A percentile compares a stretch with the other conserved stretches of the same genome.
phyloP scores from a whole-genome alignment of 768 basidiomycete species.

The Holtermannia corniformis region DNA sequence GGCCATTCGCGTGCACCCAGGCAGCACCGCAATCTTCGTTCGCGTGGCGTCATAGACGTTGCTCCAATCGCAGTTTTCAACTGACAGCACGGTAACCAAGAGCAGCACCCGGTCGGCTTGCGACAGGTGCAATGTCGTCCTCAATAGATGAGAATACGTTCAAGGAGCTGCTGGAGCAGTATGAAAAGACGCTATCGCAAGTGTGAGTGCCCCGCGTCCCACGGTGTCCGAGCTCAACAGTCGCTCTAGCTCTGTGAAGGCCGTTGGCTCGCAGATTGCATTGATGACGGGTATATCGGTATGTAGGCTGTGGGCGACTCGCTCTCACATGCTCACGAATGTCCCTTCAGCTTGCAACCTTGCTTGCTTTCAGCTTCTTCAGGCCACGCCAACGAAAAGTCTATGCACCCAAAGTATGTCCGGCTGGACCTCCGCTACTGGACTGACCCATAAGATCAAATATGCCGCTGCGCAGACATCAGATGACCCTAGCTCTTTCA shows the following conservation, averaged over 20 bases:
- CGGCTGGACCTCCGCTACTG: not conserved
- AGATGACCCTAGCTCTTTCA: slow-evolving; percentile 26
- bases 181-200: slow-evolving; percentile 28
- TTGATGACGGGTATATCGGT: slow-evolving; percentile 42
- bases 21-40: no score
- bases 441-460: slow-evolving; percentile 48
- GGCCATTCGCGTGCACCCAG: no score
- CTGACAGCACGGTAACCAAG: no score
- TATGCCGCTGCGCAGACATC: slow-evolving; percentile 47
- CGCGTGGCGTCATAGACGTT: no score
- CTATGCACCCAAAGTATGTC: slow-evolving; percentile 69
- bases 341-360: slow-evolving; percentile 30
- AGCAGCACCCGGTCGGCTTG: no score
- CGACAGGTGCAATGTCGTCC: slow-evolving; percentile 20
- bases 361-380: slow-evolving; percentile 61
- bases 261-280: slow-evolving; percentile 41
- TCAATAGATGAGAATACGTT: slow-evolving; percentile 18
- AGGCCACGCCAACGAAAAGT: slow-evolving; percentile 85
- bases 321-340: not conserved
- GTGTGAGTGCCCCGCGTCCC: slow-evolving; percentile 18
- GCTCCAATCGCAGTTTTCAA: no score
- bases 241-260: slow-evolving; percentile 26
- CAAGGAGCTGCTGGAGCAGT: slow-evolving; percentile 29
- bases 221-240: not conserved
- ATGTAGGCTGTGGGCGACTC: not conserved